A percentile compares a stretch with the other conserved stretches of the same genome.
Evolutionary conservation across 164 flowering plant genomes (phyloP).

Genomic region (Kalanchoe fedtschenkoi): DNA sequence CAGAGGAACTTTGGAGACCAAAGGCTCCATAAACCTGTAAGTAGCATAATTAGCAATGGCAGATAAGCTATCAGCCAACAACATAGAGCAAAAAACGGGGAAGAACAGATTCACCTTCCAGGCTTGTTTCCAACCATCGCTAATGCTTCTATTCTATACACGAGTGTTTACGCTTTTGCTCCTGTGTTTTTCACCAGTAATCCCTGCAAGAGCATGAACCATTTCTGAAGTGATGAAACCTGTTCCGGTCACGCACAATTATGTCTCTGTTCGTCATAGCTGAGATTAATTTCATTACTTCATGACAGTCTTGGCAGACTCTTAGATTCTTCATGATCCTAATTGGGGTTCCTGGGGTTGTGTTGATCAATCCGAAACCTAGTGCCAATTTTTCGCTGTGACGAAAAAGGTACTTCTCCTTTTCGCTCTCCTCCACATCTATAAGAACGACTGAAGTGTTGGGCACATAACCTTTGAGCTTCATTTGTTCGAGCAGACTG

Average conservation of each 20-base stretch:
- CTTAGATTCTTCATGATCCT: slow-evolving; percentile 65
- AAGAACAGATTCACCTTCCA: slow-evolving; percentile 52
- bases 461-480: slow-evolving; percentile 40
- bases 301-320: slow-evolving; percentile 60
- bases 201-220: slow-evolving; percentile 51
- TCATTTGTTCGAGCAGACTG: slow-evolving; percentile 29
- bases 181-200: slow-evolving; percentile 30
- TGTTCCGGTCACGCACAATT: slow-evolving; percentile 49
- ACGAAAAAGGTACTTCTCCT: slow-evolving; percentile 36
- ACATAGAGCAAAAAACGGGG: background rate
- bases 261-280: slow-evolving; percentile 30
- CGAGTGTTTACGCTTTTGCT: no score
- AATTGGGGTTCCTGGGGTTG: slow-evolving; percentile 29
- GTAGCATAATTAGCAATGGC: background rate
- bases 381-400: slow-evolving; percentile 64
- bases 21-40: slow-evolving; percentile 75
- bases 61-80: background rate
- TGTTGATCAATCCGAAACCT: slow-evolving; percentile 43
- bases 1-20: slow-evolving; percentile 75
- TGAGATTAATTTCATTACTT: slow-evolving; percentile 41
- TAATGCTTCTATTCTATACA: no score
- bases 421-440: slow-evolving; percentile 43
- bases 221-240: slow-evolving; percentile 53
- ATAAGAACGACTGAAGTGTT: slow-evolving; percentile 45
- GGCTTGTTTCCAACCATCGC: no score